Base-by-base conservation (phyloP, 2,329 filamentous ascomycete species). In the Neocatenulostroma microsporum region DNA sequence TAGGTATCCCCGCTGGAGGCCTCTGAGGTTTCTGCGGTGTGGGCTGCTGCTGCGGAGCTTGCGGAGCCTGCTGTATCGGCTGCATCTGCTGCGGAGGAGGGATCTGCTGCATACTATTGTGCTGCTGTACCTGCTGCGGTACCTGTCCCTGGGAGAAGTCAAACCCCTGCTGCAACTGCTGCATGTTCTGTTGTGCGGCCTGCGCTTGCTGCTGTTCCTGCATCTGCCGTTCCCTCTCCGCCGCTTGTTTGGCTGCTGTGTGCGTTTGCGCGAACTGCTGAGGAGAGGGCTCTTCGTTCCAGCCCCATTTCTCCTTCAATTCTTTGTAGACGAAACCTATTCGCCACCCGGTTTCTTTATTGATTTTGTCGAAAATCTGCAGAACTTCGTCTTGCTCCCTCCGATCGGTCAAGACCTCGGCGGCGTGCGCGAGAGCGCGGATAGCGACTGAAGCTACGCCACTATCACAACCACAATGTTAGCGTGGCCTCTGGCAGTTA, bases 351-450 rank as follows among this genome's bases (percentile, higher is more conserved):
- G 83, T 87, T 48, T 85, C 78, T 40, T 74, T 73, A 34, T 78
- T 74, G 46, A 94, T 86, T 48, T 75, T 77, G 30, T 82, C 77
- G 26, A 96, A 74, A 18, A 94, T 85, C 3, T 72, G 60, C 6
- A 94, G 66, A 1, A 87, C 82, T 60, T 95, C 87, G 52, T 83
- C 76, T 62, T 93, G 87, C 48, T 94, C 83, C 19, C 72, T 67
- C 3, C 72, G 70, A 35, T 78, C 70, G 0, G 73, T 76, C 3
- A 96, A 68, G 34, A 80, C 80, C 50, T 83, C 77, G 5, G 82
- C 82, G 2, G 84, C 84, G 37, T 91, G 81, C 25, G 80, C 78
- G 5, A 95, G 69, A 21, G 82, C 86, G 8, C 83, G 81, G 25
- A 91, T 76, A 2, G 84, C 84, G 8, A 94, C 79, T 33, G 77